Evolutionary conservation across 345 rosid species (phyloP).

Genomic region (Nasturtium officinale): DNA sequence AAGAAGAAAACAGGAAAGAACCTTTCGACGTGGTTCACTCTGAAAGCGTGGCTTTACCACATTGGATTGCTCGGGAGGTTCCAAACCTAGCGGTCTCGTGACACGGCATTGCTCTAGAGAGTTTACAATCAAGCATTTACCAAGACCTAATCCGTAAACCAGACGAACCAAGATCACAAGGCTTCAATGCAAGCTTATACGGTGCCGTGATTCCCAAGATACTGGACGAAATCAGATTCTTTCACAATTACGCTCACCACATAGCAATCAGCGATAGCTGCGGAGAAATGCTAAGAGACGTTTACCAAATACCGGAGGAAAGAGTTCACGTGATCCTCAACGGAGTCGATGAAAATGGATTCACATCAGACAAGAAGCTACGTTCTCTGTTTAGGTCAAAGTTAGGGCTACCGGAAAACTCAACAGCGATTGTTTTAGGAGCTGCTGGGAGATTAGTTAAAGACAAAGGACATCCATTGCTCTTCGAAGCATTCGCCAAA

Average conservation of each 20-base stretch:
- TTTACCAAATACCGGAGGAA: conserved; percentile 76
- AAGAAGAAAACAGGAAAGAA: conserved; percentile 56
- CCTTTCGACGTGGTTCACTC: conserved; percentile 83
- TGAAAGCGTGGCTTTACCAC: conserved; percentile 89
- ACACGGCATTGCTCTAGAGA: conserved; percentile 95
- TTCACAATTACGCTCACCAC: conserved; percentile 75
- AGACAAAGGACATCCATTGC: conserved; percentile 91
- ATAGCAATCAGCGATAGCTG: conserved; percentile 94
- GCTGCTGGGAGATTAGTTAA: conserved; percentile 87
- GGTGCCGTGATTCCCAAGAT: conserved; percentile 70
- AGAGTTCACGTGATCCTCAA: conserved; percentile 92
- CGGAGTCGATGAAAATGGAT: conserved; percentile 75
- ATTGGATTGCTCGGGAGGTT: conserved; percentile 64
- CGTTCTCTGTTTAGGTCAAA: conserved; percentile 64
- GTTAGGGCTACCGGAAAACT: conserved; percentile 56
- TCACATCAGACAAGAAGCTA: conserved; percentile 44
- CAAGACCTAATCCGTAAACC: conserved; percentile 76
- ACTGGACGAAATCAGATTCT: conserved; percentile 79
- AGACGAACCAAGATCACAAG: conserved; percentile 59
- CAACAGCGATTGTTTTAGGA: conserved; percentile 64
- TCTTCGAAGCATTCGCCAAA: conserved; percentile 63
- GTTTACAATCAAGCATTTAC: conserved; percentile 73
- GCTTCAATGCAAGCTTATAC: conserved; percentile 51
- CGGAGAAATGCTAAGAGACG: conserved; percentile 88
- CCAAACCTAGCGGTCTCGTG: conserved; percentile 79